Base-by-base conservation (phyloP, 179 eudicot genomes). In the Monotropa hypopitys region DNA sequence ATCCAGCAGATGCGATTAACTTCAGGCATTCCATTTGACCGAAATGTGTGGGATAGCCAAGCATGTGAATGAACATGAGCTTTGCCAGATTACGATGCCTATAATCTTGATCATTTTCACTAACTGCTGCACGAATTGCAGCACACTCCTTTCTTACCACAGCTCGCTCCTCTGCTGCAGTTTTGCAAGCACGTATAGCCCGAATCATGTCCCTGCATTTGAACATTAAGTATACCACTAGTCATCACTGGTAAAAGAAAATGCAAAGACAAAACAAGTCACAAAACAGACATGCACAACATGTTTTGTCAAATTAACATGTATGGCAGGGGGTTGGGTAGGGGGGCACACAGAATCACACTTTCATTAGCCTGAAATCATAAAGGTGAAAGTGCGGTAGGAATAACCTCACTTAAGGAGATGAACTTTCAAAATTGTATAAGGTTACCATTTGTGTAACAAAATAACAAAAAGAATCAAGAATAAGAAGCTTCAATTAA, bases 11-110 rank as follows among this genome's bases (percentile, higher is more conserved):
- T 12, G 97, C 99, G 78, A 92, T 95, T 83, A 88, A 88, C 86
- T 95, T 95, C 71, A 95, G 89, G 88, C 99, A 95, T 85, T 95
- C 97, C 99, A 95, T 95, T 86, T 95, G 99, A 86, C 97, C 99
- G 84, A 95, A 95, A 87, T 95, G 97, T 32, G 97, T 92, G 46
- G 99, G 97, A 75, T 92, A 95, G 79, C 99, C 99, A 83, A 95
- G 97, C 99, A 95, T 95, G 88, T 95, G 97, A 77, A 95, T 95
- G 84, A 95, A 95, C 97, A 95, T 95, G 78, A 92, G 97, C 80
- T 95, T 95, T 80, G 99, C 99, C 88, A 95, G 80, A 85, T 95
- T 93, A 59, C 99, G 93, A 77, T 95, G 99, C 88, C 93, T 87
- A 80, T 92, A 91, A 16, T 87, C 93, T 3, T 89, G 86, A 81